Evolutionary conservation across 1,284 basidiomycete species (phyloP).

Genomic region (Sporisorium iseilematis-ciliati): DNA sequence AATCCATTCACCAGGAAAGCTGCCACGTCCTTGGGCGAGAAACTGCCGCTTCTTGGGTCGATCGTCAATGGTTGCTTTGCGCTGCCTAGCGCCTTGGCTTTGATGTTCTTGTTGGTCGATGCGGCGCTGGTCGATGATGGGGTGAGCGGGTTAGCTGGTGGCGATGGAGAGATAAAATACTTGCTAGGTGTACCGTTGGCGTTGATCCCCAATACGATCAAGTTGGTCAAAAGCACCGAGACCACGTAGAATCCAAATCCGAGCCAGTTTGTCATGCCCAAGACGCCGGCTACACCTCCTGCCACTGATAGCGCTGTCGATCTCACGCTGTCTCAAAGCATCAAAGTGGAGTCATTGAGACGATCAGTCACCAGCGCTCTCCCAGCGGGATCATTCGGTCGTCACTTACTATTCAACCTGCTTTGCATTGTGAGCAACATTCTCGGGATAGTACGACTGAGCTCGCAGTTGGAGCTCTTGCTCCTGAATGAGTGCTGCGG

Average conservation of each 20-base stretch:
- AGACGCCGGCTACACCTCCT: constrained; percentile 59
- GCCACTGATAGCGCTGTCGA: constrained; percentile 62
- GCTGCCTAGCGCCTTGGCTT: constrained; percentile 4
- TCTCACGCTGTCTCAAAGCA: constrained; percentile 46
- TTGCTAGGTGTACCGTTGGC: constrained; percentile 36
- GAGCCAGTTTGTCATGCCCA: constrained; percentile 64
- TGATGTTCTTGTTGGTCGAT: constrained; percentile 2
- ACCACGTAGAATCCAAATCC: constrained; percentile 64
- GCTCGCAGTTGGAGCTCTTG: constrained; percentile 47
- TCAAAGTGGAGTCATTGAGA: not conserved
- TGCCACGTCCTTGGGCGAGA: constrained; percentile 21
- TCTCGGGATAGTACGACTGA: constrained; percentile 61
- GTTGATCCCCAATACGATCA: constrained; percentile 53
- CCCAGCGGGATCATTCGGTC: not conserved
- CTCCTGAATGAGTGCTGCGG: constrained; percentile 42
- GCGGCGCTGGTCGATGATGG: not conserved
- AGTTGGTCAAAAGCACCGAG: constrained; percentile 57
- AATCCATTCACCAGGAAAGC: constrained; percentile 34
- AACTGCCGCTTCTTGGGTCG: constrained; percentile 36
- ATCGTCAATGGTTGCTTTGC: constrained; percentile 12
- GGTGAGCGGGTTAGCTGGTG: constrained; percentile 25
- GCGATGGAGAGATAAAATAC: constrained; percentile 52
- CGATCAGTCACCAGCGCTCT: not conserved
- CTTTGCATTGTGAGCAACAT: constrained; percentile 59
- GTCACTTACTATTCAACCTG: constrained; percentile 62